These are phyloP conservation scores for Pleurotus giganteus DNA, from an alignment of 768 basidiomycete genomes.

Conservation along the genomic window DNA sequence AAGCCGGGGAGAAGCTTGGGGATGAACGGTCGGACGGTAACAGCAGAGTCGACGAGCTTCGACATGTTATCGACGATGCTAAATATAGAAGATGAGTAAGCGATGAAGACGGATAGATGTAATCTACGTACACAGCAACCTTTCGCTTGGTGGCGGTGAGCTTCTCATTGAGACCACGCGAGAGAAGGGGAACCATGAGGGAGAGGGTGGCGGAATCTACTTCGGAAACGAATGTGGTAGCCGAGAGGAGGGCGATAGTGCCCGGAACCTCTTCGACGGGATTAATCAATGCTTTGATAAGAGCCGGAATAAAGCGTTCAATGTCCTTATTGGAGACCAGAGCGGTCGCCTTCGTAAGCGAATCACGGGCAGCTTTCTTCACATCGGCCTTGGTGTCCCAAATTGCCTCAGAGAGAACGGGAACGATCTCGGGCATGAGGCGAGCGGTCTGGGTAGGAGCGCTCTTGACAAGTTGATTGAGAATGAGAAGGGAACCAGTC, in stretches of 20 bases:
- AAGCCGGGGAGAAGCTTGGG: slow-evolving; percentile 94
- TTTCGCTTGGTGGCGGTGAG: slow-evolving; percentile 96
- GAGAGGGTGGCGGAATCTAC: slow-evolving; percentile 97
- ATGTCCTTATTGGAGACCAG: slow-evolving; percentile 98
- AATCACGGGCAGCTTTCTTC: slow-evolving; percentile 96
- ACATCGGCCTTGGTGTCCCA: slow-evolving; percentile 99
- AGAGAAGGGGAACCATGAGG: slow-evolving; percentile 93
- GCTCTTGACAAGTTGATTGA: slow-evolving; percentile 84
- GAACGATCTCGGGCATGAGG: slow-evolving; percentile 93
- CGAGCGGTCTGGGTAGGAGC: slow-evolving; percentile 82
- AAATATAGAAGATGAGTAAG: slow-evolving; percentile 21
- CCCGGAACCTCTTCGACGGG: slow-evolving; percentile 98
- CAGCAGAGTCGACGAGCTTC: slow-evolving; percentile 92
- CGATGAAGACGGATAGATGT: slow-evolving; percentile 16
- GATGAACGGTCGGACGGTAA: slow-evolving; percentile 96
- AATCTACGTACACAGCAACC: slow-evolving; percentile 82
- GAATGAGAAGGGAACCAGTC: slow-evolving; percentile 76
- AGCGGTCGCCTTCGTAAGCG: slow-evolving; percentile 91
- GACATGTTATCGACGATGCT: slow-evolving; percentile 98
- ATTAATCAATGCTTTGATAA: slow-evolving; percentile 97
- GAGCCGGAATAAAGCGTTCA: slow-evolving; percentile 93
- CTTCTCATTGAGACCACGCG: slow-evolving; percentile 93
- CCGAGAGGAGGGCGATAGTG: slow-evolving; percentile 92
- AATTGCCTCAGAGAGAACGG: slow-evolving; percentile 90
- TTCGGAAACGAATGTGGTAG: slow-evolving; percentile 99